Percentiles rank a stretch among this genome's conserved stretches.
These are phyloP conservation scores for Staphylotrichum longicolle DNA, from an alignment of 495 filamentous ascomycete species.

Conservation along the genomic window DNA sequence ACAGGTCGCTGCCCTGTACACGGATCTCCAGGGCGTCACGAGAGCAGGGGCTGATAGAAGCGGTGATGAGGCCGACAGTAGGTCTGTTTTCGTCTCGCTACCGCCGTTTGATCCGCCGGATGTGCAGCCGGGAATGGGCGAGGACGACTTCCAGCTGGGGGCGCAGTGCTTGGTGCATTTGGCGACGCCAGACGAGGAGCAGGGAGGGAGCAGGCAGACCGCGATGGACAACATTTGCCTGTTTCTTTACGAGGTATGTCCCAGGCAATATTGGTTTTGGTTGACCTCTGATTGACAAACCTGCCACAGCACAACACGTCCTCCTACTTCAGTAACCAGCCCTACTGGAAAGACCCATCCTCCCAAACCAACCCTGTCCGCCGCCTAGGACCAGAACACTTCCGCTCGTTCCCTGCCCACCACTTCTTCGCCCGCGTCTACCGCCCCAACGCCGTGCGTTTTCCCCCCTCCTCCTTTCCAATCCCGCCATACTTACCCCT, in stretches of 20 bases:
- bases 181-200: conserved; percentile 23
- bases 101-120: conserved; percentile 32
- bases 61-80: conserved; percentile 21
- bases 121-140: conserved; percentile 27
- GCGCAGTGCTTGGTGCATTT: conserved; percentile 40
- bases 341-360: conserved; percentile 33
- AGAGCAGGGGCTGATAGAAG: conserved; percentile 15
- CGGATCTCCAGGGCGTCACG: conserved; percentile 26
- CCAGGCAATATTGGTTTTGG: too few species aligned
- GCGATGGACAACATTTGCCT: conserved; percentile 38
- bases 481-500: background rate
- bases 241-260: conserved; percentile 47
- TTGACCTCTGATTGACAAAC: background rate
- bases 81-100: conserved; percentile 22
- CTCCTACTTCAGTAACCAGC: conserved; percentile 29
- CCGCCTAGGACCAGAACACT: conserved; percentile 39
- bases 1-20: conserved; percentile 41
- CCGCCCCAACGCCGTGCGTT: conserved; percentile 43
- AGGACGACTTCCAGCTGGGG: conserved; percentile 39
- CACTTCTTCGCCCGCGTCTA: conserved; percentile 52
- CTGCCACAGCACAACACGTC: conserved; percentile 34
- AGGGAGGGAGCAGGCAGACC: background rate
- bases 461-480: background rate
- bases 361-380: conserved; percentile 34
- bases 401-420: conserved; percentile 45